Evolutionary conservation across 345 rosid genomes (phyloP).

Genomic region (Anastatica hierochuntica): DNA sequence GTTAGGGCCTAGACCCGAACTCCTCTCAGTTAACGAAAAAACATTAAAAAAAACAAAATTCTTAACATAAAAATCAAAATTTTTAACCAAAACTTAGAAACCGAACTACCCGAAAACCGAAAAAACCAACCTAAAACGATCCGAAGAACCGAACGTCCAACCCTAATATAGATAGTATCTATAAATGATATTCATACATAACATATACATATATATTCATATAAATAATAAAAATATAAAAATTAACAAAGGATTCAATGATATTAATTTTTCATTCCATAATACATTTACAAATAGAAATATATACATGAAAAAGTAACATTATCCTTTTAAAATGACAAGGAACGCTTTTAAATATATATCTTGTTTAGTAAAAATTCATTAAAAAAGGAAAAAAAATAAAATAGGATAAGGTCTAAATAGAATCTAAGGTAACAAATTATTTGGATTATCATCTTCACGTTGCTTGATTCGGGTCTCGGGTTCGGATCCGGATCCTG

Average conservation of each 20-base stretch:
- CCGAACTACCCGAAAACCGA: too few relatives aligned
- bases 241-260: not conserved
- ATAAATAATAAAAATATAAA: not conserved
- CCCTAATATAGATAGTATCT: too few relatives aligned
- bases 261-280: slow-evolving; percentile 2
- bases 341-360: not conserved
- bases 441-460: slow-evolving; percentile 36
- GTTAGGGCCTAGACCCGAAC: too few relatives aligned
- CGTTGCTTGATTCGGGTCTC: slow-evolving; percentile 27
- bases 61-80: too few relatives aligned
- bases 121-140: too few relatives aligned
- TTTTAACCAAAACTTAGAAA: too few relatives aligned
- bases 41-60: too few relatives aligned
- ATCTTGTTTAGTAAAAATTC: not conserved
- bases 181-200: too few relatives aligned
- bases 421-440: slow-evolving; percentile 32
- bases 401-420: not conserved
- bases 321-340: slow-evolving; percentile 17
- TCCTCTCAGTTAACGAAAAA: too few relatives aligned
- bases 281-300: slow-evolving; percentile 13
- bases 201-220: too few relatives aligned
- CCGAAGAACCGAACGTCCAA: too few relatives aligned
- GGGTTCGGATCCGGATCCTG: slow-evolving; percentile 33
- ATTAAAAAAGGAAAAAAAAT: not conserved
- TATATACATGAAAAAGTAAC: slow-evolving; percentile 10